These are phyloP conservation scores for Leccinellum rugosiceps DNA, from an alignment of 768 basidiomycete species.

Conservation along the genomic window DNA sequence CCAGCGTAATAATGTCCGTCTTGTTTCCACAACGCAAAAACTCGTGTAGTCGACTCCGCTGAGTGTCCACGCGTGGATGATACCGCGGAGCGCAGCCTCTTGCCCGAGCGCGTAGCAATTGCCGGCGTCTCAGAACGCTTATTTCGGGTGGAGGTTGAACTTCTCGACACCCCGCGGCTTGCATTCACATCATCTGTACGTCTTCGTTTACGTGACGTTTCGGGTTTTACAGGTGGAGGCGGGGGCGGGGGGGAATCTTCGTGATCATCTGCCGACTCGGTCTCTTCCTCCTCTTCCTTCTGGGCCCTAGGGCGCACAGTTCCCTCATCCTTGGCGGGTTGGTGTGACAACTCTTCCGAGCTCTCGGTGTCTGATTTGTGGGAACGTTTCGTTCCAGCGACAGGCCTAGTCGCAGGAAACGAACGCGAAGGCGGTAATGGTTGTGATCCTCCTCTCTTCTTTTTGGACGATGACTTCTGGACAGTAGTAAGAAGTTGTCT, in stretches of 20 bases:
- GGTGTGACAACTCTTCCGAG: conserved; percentile 13
- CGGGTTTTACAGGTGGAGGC: conserved; percentile 24
- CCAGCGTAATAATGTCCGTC: conserved; percentile 64
- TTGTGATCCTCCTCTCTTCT: not conserved
- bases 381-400: conserved; percentile 19
- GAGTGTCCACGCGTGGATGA: conserved; percentile 21
- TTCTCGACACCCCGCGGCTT: conserved; percentile 21
- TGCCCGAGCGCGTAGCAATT: conserved; percentile 33
- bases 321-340: conserved; percentile 31
- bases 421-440: conserved; percentile 1
- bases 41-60: conserved; percentile 43
- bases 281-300: conserved; percentile 37
- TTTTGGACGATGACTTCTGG: conserved; percentile 6
- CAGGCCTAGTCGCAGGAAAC: conserved; percentile 5
- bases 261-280: conserved; percentile 41
- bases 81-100: conserved; percentile 39
- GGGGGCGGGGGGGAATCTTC: conserved; percentile 32
- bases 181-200: conserved; percentile 32
- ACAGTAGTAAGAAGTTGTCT: conserved; percentile 7
- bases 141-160: conserved; percentile 25
- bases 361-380: conserved; percentile 26
- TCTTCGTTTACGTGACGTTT: conserved; percentile 42
- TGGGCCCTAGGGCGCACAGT: conserved; percentile 10
- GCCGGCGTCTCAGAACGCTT: conserved; percentile 28
- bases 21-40: conserved; percentile 67